These are phyloP conservation scores for Cryphonectria naterciae DNA, from an alignment of 2,329 filamentous ascomycete genomes.

Conservation along the genomic window DNA sequence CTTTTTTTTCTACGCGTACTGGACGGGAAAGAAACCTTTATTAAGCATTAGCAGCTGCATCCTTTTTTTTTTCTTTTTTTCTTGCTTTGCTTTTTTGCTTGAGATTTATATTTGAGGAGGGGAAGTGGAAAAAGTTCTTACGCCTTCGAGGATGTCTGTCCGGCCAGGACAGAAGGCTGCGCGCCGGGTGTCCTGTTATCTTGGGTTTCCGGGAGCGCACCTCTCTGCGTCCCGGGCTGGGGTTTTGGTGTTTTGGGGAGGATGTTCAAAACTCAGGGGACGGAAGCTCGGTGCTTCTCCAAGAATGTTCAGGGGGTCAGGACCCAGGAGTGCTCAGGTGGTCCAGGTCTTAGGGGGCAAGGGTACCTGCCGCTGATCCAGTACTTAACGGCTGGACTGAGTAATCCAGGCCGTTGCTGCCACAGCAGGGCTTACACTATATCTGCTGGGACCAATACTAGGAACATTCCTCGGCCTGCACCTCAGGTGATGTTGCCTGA, in stretches of 20 bases:
- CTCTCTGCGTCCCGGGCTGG: constrained; percentile 11
- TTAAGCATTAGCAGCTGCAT: neutral
- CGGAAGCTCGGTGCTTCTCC: constrained; percentile 7
- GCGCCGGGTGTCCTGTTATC: constrained; percentile 1
- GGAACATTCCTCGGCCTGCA: neutral
- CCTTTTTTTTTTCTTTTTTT: neutral
- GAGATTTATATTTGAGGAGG: too few relatives aligned
- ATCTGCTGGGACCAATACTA: neutral
- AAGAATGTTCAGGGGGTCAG: constrained; percentile 6
- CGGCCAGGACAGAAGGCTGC: neutral
- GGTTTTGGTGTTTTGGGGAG: constrained; percentile 12
- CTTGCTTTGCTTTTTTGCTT: neutral
- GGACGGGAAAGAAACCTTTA: neutral
- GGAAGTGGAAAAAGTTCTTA: neutral
- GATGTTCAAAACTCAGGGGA: constrained; percentile 13
- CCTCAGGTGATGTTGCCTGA: neutral
- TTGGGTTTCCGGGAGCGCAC: constrained; percentile 7
- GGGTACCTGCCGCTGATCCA: constrained; percentile 3
- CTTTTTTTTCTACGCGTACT: constrained; percentile 12
- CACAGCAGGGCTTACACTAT: neutral
- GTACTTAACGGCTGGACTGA: neutral
- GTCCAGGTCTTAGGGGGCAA: constrained; percentile 6
- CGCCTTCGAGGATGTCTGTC: neutral
- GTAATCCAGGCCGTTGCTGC: neutral
- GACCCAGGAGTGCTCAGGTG: neutral